Percentiles rank a stretch among this genome's conserved stretches.
phyloP scores from a whole-genome alignment of 352 stramenopile species.

The Globisporangium polare region DNA sequence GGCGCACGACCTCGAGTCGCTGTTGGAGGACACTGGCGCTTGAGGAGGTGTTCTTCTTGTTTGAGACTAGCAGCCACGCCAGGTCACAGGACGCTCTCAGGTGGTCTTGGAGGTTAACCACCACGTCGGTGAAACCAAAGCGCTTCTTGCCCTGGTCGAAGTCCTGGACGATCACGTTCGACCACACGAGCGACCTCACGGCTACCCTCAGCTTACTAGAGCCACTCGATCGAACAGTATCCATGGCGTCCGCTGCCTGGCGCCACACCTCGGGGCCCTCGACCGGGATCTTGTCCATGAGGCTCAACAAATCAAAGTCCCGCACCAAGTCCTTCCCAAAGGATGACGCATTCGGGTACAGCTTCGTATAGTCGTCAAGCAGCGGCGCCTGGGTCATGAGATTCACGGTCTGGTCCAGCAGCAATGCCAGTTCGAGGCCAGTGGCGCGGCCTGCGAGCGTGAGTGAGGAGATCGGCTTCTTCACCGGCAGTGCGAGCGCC shows the following conservation, averaged over 20 bases:
- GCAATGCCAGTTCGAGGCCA: not conserved
- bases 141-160: slow-evolving; percentile 6
- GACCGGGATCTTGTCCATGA: slow-evolving; percentile 3
- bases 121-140: not conserved
- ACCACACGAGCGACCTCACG: not conserved
- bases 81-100: not conserved
- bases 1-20: not conserved
- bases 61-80: not conserved
- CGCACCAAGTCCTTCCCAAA: not conserved
- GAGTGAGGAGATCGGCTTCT: not conserved
- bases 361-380: not conserved
- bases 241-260: not conserved
- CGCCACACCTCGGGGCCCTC: not conserved
- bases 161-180: slow-evolving; percentile 1
- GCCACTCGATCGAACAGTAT: not conserved
- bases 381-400: not conserved
- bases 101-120: not conserved
- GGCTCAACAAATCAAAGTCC: not conserved
- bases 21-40: not conserved
- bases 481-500: not conserved
- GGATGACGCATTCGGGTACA: not conserved
- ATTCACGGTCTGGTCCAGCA: not conserved
- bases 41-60: not conserved
- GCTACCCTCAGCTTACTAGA: not conserved
- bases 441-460: not conserved